Base-by-base conservation (phyloP, 2,329 filamentous ascomycete species). In the Coniochaeta sp. region DNA sequence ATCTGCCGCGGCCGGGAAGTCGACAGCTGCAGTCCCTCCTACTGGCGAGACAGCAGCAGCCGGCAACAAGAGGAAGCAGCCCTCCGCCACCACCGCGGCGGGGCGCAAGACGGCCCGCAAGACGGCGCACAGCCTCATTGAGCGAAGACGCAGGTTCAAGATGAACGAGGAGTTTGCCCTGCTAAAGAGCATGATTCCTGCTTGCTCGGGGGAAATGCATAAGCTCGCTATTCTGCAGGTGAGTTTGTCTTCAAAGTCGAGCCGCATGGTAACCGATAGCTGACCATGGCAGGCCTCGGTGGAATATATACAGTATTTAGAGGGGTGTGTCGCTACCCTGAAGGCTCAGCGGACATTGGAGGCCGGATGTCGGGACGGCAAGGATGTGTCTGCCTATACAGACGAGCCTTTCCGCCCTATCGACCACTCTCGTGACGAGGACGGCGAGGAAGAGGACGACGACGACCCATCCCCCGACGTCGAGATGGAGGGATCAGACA, bases 141-240 rank as follows among this genome's bases (percentile, higher is more conserved):
- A 99, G 72, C 78, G 94, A 45, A 76, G 92, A 53, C 76, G 94
- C 61, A 78, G 94, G 56, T 95, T 89, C 12, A 99, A 97, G 75
- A 99, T 97, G 92, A 97, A 99, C 60, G 92, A 97, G 67, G 94
- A 97, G 71, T 97, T 97, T 71, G 87, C 84, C 2, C 87, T 95
- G 14, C 72, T 97, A 58, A 97, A 97, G 71, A 82, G 86, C 61
- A 91, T 99, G 88, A 95, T 97, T 52, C 94, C 94, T 1, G 92
- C 94, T 2, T 97, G 94, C 67, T 83, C 81, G n/a, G 91, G 91
- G 6, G 92, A 97, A 63, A 97, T 97, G 94, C 94, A 97, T 69
- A 99, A 99, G 71, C 74, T 97, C 52, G 91, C 91, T 14, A 96
- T 97, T 60, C 72, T 97, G 49, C 91, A 96, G 82, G 91, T 95